These are phyloP conservation scores for Phytophthora pistaciae DNA, from an alignment of 352 stramenopile species.

Conservation along the genomic window DNA sequence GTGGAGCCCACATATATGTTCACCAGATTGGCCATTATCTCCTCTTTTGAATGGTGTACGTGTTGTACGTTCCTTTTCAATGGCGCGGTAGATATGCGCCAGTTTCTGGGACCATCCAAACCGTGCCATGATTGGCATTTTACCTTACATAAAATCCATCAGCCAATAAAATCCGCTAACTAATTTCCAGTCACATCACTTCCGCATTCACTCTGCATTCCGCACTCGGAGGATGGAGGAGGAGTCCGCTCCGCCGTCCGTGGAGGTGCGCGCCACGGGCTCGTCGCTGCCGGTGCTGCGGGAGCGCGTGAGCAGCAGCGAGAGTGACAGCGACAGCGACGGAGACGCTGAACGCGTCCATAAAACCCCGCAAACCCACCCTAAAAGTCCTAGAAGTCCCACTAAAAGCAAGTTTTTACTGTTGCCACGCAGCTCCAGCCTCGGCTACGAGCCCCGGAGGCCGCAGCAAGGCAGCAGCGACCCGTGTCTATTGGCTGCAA, in stretches of 20 bases:
- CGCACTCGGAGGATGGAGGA: not conserved
- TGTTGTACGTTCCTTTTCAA: too few species aligned
- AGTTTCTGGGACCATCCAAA: too few species aligned
- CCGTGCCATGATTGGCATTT: too few species aligned
- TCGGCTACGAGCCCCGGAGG: constrained; percentile 19
- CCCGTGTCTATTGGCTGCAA: constrained; percentile 33
- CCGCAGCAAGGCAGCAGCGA: constrained; percentile 22
- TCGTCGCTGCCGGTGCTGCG: constrained; percentile 25
- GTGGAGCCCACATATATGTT: too few species aligned
- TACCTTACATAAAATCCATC: not conserved
- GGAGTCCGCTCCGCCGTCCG: not conserved
- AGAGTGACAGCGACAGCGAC: not conserved
- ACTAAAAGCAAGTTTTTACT: constrained; percentile 19
- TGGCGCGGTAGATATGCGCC: too few species aligned
- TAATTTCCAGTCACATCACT: not conserved
- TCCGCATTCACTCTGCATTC: not conserved
- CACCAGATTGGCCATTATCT: too few species aligned
- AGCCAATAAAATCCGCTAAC: not conserved
- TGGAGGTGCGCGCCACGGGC: constrained; percentile 11
- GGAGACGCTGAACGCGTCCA: constrained; percentile 4
- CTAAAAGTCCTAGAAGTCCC: constrained; percentile 3
- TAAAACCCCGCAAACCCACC: not conserved
- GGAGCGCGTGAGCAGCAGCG: constrained; percentile 15
- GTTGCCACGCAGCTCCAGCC: constrained; percentile 27
- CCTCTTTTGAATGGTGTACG: too few species aligned